These are phyloP conservation scores for Calonectria ilicicola DNA, from an alignment of 2,329 filamentous ascomycete species.

Conservation along the genomic window DNA sequence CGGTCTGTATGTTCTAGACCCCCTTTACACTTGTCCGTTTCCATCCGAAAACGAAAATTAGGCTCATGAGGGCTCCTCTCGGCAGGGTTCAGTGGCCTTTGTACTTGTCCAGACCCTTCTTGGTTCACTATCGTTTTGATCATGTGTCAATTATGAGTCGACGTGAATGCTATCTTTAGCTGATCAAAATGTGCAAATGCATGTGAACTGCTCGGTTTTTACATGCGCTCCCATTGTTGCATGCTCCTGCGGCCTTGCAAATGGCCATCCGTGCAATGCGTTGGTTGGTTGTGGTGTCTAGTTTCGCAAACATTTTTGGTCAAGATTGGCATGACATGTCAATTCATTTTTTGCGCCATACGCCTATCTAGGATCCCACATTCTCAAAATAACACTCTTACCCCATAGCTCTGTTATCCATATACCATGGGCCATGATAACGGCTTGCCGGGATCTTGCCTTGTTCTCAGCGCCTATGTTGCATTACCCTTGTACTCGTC, in stretches of 20 bases:
- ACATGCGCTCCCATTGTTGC: background rate
- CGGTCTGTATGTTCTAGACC: background rate
- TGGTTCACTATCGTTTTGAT: background rate
- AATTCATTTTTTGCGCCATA: constrained; percentile 56
- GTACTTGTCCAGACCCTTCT: background rate
- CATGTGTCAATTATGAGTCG: background rate
- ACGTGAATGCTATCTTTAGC: constrained; percentile 12
- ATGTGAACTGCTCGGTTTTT: background rate
- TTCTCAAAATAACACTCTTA: constrained; percentile 47
- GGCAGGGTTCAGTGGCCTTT: background rate
- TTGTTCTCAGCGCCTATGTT: constrained; percentile 1
- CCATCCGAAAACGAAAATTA: background rate
- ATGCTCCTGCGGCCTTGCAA: background rate
- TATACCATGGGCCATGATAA: constrained; percentile 30
- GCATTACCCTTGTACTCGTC: constrained; percentile 13
- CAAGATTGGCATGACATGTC: constrained; percentile 42
- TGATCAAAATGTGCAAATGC: background rate
- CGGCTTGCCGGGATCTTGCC: constrained; percentile 7
- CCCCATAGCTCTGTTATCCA: constrained; percentile 38
- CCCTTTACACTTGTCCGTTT: background rate
- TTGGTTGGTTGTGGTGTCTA: background rate
- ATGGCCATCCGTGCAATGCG: background rate
- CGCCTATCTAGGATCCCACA: constrained; percentile 56
- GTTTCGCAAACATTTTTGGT: background rate
- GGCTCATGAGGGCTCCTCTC: background rate